A percentile compares a stretch with the other conserved stretches of the same genome.
Evolutionary conservation across 169 alveolate genomes (phyloP).

Genomic region (Toxoplasma gondii): DNA sequence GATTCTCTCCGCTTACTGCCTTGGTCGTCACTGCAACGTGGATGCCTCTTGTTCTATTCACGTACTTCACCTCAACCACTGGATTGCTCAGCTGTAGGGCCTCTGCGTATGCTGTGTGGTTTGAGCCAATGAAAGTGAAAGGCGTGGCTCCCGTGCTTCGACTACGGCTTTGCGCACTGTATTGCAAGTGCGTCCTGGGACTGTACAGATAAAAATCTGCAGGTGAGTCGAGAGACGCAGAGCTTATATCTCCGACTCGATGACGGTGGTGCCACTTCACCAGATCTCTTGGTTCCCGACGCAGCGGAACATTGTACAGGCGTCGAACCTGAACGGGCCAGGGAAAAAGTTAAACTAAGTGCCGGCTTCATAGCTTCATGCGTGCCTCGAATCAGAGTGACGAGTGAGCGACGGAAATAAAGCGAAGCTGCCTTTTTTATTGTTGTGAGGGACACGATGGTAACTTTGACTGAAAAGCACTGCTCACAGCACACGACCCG

Average conservation of each 20-base stretch:
- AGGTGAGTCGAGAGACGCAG: neutral
- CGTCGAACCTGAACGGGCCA: constrained; percentile 57
- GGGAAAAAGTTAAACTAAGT: neutral
- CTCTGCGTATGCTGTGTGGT: constrained; percentile 14
- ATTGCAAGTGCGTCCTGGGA: constrained; percentile 3
- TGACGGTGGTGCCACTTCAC: constrained; percentile 27
- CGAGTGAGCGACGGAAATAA: no score
- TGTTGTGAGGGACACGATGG: no score
- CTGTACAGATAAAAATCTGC: constrained; percentile 28
- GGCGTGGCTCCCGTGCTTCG: constrained; percentile 25
- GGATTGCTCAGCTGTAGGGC: constrained; percentile 51
- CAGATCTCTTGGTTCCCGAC: constrained; percentile 31
- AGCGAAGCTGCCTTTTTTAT: no score
- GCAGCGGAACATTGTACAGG: constrained; percentile 60
- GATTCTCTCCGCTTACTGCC: constrained; percentile 58
- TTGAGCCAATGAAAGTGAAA: neutral
- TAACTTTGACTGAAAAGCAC: no score
- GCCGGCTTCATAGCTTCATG: no score
- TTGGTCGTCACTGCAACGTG: constrained; percentile 22
- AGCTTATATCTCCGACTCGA: neutral
- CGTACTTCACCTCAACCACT: constrained; percentile 12
- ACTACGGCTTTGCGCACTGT: neutral
- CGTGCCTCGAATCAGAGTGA: no score
- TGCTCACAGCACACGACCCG: no score
- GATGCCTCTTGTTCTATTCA: constrained; percentile 7